Evolutionary conservation across 1,139 yeast genomes (phyloP), one percentile per base, ranked within the genome.

Genomic region (Zygosaccharomyces pseudobailii): DNA sequence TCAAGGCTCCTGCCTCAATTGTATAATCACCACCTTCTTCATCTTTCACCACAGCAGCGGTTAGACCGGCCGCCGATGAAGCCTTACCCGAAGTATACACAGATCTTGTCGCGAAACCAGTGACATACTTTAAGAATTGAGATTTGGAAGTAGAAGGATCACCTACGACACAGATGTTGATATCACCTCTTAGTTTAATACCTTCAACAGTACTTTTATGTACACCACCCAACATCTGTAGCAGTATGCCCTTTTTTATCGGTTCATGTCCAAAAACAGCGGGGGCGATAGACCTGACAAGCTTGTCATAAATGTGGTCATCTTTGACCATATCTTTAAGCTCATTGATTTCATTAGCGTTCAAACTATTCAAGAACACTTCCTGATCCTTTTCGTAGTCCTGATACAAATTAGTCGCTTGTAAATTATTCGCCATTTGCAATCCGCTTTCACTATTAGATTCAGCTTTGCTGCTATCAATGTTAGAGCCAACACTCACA

Each of bases 71-170:
- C 3, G 99, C 99, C 2, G 97, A 82, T 0, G 97, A 90, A 0
- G 99, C 98, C 65, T 92, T 92, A 68, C 99, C 99, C 0, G 97
- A 90, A 1, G 99, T 94, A 65, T 94, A 92, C 33, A 92, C 90
- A 1, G 97, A 89, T 61, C 99, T 78, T 24, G 98, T 97, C 32
- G 95, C 79, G 66, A 92, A 89, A 1, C 87, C 82, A 60, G 92
- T 86, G 13, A 92, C 96, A 66, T 94, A 94, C 68, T 94, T 92
- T 62, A 92, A 74, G 64, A 92, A 92, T 66, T 92, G 99, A 0
- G 97, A 90, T 66, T 92, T 92, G 25, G 98, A 89, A 7, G 98
- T 92, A 1, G 97, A 90, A 1, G 99, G 99, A 65, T 92, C 99
- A 45, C 99, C 99, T 45, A 92, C 98, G 57, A 92, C 78, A 73